Base-by-base conservation (phyloP, 2,329 filamentous ascomycete genomes). In the Coccinonectria pachysandricola region DNA sequence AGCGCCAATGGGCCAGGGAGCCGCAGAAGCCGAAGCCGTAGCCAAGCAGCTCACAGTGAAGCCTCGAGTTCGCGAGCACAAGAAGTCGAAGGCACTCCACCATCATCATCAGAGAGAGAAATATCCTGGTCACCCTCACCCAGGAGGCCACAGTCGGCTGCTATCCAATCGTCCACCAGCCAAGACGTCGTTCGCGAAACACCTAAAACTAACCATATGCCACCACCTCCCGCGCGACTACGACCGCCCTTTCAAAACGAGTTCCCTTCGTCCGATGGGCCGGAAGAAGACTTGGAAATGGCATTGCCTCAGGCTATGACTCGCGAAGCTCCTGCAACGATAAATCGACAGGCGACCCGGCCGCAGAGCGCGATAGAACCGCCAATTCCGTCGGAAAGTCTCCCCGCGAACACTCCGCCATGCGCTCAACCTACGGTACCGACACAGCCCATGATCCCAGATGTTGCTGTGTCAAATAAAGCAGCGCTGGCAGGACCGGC, bases 271-370 rank as follows among this genome's bases (percentile, higher is more conserved):
- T 28, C 42, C 11, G 26, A 44, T 35, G 36, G 36, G 34, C 13
- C 46, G 7, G 55, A 58, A 12, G 53, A 58, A 9, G 53, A 57
- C 7, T 30, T 57, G n/a, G 57, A 60, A 23, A 46, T 50, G 23
- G 46, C 48, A 18, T 34, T 56, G 4, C 54, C 54, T 2, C 45
- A 46, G 19, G 49, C 45, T 6, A 42, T 45, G 9, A 28, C 35
- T 19, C 27, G 24, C 7, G 14, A 20, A 8, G 31, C 37, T 19
- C 22, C 15, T 6, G 34, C n/a, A n/a, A n/a, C 46, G 10, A 34
- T 54, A 7, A 51, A 51, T 19, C 36, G 42, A n/a, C 31, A 28
- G 20, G 35, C 45, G 20, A 32, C 43, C 9, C 37, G 32, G 15
- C 27, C 34, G 4, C 28, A 38, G 11, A 21, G 35, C 15, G 26